A percentile compares a stretch with the other conserved stretches of the same genome.
Evolutionary conservation across 768 basidiomycete species (phyloP).

Genomic region (Phaeotremella skinneri): DNA sequence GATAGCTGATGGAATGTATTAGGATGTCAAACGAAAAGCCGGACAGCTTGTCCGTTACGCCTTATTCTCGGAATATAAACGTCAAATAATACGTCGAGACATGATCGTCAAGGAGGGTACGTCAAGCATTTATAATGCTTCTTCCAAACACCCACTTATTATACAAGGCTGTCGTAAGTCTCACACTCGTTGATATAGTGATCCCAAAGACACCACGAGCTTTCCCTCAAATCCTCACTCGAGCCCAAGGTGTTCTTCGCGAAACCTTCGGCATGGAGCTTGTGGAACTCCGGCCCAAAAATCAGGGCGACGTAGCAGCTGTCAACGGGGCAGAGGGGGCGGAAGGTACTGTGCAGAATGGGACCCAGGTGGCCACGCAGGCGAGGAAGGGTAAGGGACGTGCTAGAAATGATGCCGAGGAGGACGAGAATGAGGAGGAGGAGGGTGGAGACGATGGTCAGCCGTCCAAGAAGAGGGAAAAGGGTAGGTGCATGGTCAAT

Average conservation of each 20-base stretch:
- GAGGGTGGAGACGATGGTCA: slow-evolving; percentile 55
- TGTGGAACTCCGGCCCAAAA: slow-evolving; percentile 62
- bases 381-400: slow-evolving; percentile 30
- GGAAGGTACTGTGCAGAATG: slow-evolving; percentile 12
- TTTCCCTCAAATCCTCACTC: slow-evolving; percentile 65
- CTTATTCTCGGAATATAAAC: slow-evolving; percentile 72
- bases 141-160: background rate
- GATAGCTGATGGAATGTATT: background rate
- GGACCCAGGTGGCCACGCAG: slow-evolving; percentile 17
- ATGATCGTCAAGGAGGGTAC: slow-evolving; percentile 82
- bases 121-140: background rate
- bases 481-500: slow-evolving; percentile 9
- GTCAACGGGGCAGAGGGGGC: slow-evolving; percentile 2
- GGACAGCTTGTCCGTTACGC: slow-evolving; percentile 74
- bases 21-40: slow-evolving; percentile 69
- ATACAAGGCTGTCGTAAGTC: background rate
- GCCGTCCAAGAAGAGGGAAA: slow-evolving; percentile 69
- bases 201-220: slow-evolving; percentile 58
- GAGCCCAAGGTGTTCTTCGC: slow-evolving; percentile 65
- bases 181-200: too few species aligned
- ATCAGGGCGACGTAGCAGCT: slow-evolving; percentile 9
- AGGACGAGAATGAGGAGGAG: slow-evolving; percentile 52
- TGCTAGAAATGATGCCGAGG: slow-evolving; percentile 48
- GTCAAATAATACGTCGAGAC: slow-evolving; percentile 67
- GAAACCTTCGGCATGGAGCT: slow-evolving; percentile 80